Base-by-base conservation (phyloP, 202 grass and related monocot species). In the Hordeum pubiflorum region DNA sequence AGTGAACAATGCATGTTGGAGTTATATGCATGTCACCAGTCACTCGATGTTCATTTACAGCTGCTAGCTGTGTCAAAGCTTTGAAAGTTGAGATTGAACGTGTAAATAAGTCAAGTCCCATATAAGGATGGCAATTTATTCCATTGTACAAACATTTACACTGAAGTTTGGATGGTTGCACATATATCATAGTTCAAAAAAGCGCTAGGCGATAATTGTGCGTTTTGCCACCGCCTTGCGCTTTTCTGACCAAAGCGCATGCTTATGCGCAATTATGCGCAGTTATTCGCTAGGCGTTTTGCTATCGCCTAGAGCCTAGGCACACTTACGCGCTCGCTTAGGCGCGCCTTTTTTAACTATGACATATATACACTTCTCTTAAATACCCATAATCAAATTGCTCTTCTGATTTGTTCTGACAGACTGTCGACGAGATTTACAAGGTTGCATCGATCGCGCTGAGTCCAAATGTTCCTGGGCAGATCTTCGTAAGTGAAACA, bases 341-440 rank as follows among this genome's bases (percentile, higher is more conserved):
- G 29, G 29, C 29, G 29, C 1, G 29, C 3, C 69, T 80, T 69
- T 84, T 26, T 3, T 20, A 6, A 79, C 61, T 83, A 84, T 62
- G 13, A 26, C 24, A 34, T 34, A 38, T 7, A 7, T 7, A 40
- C 10, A 40, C 12, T 46, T 14, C 4, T 6, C 33, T 34, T 34
- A 7, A 34, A 34, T 73, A 69, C 5, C 40, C 43, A 43, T 78
- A 63, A 66, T 83, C 76, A 86, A 43, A 80, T 40, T 72, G 1
- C 22, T 85, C 82, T 85, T 79, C 74, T 79, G 76, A 81, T 87
- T 81, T 89, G 62, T 66, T 61, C 41, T 88, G 54, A 48, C 86
- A 99, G 96, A 91, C 90, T 79, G 92, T 99, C 11, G 92, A 99
- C 3, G 96, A 99, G 91, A 99, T 99, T 74, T 99, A 99, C 75